Percentiles rank a stretch among this genome's conserved stretches.
Evolutionary conservation across 2,329 filamentous ascomycete species (phyloP).

Genomic region (Zasmidium angulare): DNA sequence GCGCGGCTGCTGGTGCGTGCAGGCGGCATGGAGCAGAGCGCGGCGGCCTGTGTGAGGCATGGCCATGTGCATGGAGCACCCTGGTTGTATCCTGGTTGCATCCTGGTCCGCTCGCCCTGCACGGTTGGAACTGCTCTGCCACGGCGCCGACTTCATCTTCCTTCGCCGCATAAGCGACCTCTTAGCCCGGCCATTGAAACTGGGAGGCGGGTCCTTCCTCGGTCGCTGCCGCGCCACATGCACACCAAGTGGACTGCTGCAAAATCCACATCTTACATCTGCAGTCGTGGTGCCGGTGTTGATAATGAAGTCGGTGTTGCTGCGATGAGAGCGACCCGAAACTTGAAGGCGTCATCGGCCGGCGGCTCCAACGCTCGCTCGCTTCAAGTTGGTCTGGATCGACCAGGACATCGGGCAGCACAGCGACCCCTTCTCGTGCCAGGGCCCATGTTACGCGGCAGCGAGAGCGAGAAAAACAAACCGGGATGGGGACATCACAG

Average conservation of each 20-base stretch:
- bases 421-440: background rate
- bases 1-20: background rate
- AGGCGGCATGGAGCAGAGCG: background rate
- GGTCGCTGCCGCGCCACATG: background rate
- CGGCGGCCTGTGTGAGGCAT: background rate
- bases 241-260: background rate
- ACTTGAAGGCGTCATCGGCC: background rate
- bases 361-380: background rate
- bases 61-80: too few species aligned
- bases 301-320: background rate
- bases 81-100: background rate
- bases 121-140: constrained; percentile 7
- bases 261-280: background rate
- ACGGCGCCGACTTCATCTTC: background rate
- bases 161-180: constrained; percentile 9
- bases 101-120: constrained; percentile 1
- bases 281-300: background rate
- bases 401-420: constrained; percentile 5
- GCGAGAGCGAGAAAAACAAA: background rate
- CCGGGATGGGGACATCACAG: background rate
- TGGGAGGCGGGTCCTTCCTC: constrained; percentile 13
- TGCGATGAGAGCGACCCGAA: background rate
- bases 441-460: constrained; percentile 1
- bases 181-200: constrained; percentile 12
- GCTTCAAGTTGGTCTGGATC: background rate